Conservation (phyloP, 2,329 filamentous ascomycete species). For the Dothistroma septosporum region DNA sequence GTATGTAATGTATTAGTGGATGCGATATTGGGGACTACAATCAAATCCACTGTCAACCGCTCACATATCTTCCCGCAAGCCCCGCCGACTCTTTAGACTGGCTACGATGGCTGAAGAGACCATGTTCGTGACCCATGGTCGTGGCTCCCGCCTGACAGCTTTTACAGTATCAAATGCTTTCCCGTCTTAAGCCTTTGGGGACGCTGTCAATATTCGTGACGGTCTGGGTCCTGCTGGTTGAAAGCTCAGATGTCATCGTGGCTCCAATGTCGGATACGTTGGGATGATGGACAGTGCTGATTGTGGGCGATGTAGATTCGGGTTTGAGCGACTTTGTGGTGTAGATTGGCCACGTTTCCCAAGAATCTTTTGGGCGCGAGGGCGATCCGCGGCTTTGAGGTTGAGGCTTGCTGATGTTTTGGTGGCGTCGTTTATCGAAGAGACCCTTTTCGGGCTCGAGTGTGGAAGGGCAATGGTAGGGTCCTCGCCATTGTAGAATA, state of each 20-base stretch:
- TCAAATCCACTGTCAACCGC: slow-evolving; percentile 36
- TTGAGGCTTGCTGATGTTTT: slow-evolving; percentile 39
- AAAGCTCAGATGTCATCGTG: slow-evolving; percentile 40
- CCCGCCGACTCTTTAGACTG: slow-evolving; percentile 42
- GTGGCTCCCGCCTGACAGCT: slow-evolving; percentile 37
- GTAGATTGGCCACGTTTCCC: slow-evolving; percentile 37
- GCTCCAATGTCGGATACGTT: slow-evolving; percentile 41
- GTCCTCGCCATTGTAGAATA: background rate
- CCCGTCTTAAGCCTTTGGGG: slow-evolving; percentile 30
- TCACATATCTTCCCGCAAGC: slow-evolving; percentile 38
- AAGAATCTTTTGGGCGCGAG: slow-evolving; percentile 38
- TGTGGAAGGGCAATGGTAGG: slow-evolving; percentile 16
- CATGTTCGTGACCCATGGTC: slow-evolving; percentile 38
- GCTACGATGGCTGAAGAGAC: slow-evolving; percentile 35
- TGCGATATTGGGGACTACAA: slow-evolving; percentile 29
- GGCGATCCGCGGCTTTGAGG: slow-evolving; percentile 37
- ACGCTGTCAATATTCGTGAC: slow-evolving; percentile 37
- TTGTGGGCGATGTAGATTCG: slow-evolving; percentile 36
- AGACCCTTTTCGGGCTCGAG: slow-evolving; percentile 43
- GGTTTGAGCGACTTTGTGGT: slow-evolving; percentile 38
- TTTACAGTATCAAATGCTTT: slow-evolving; percentile 25
- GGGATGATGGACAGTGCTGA: slow-evolving; percentile 38
- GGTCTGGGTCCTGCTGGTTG: slow-evolving; percentile 39
- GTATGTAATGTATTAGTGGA: too few species aligned
- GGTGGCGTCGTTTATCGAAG: slow-evolving; percentile 40